Conservation (phyloP, 2,329 filamentous ascomycete genomes). For the Phyllosticta capitalensis region DNA sequence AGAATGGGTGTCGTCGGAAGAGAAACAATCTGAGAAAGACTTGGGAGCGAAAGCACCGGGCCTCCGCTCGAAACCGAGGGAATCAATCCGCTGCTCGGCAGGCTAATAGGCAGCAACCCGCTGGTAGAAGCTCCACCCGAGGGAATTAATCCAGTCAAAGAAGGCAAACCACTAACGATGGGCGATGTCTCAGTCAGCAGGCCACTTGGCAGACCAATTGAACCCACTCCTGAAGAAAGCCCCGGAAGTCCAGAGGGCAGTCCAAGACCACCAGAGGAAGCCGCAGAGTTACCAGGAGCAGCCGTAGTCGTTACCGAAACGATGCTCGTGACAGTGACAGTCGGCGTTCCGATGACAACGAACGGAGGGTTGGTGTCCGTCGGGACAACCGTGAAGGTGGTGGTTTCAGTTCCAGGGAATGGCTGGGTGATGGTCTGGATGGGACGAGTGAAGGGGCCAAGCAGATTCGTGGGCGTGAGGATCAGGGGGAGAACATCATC, state of each 20-base stretch:
- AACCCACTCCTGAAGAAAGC: neutral
- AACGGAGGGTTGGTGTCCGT: neutral
- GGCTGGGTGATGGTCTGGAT: neutral
- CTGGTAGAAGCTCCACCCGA: neutral
- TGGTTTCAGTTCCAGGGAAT: neutral
- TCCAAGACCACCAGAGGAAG: neutral
- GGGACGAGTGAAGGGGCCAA: neutral
- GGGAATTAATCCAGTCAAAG: neutral
- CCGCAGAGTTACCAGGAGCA: neutral
- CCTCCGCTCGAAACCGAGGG: neutral
- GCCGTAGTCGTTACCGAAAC: neutral
- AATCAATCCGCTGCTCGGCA: neutral
- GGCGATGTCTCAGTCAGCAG: neutral
- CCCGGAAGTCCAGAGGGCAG: neutral
- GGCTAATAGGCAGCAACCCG: neutral
- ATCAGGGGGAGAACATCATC: neutral
- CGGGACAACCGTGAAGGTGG: constrained; percentile 1
- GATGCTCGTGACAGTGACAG: neutral
- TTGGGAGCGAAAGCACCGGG: neutral
- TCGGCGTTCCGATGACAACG: constrained; percentile 1
- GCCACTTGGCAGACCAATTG: neutral
- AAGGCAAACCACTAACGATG: neutral
- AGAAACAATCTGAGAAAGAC: neutral
- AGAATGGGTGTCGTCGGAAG: neutral
- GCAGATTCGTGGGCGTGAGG: neutral